phyloP scores from a whole-genome alignment of 2,329 filamentous ascomycete genomes.

The Botrytis pseudocinerea region DNA sequence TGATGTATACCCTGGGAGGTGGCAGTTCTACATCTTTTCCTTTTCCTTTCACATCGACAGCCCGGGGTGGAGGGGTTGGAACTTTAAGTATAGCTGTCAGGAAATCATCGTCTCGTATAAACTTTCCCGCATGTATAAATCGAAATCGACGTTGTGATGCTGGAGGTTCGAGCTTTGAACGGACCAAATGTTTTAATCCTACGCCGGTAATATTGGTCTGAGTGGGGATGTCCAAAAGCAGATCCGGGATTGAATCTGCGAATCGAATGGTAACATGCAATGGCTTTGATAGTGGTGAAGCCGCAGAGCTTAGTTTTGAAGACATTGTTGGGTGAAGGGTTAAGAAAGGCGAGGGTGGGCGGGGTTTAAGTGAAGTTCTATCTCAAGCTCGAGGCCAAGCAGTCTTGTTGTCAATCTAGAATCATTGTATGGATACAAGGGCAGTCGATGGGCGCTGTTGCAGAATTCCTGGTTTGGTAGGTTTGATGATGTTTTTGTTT shows the following conservation, averaged over 20 bases:
- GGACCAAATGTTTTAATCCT: slow-evolving; percentile 79
- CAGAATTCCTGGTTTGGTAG: too few species aligned
- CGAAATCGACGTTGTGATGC: slow-evolving; percentile 72
- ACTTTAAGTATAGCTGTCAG: slow-evolving; percentile 68
- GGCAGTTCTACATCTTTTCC: slow-evolving; percentile 63
- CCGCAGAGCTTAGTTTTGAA: slow-evolving; percentile 10
- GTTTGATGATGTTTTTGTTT: background rate
- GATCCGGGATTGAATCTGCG: slow-evolving; percentile 79
- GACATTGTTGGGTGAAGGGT: background rate
- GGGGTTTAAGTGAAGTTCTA: background rate
- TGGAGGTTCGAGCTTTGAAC: slow-evolving; percentile 63
- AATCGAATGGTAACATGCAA: slow-evolving; percentile 88
- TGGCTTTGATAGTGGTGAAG: slow-evolving; percentile 30
- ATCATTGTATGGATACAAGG: background rate
- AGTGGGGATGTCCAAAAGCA: slow-evolving; percentile 71
- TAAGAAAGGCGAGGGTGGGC: background rate
- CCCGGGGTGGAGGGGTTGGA: slow-evolving; percentile 52
- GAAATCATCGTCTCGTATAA: slow-evolving; percentile 72
- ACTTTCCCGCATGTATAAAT: slow-evolving; percentile 86
- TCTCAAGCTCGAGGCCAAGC: background rate
- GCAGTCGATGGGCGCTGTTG: background rate
- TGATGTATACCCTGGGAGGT: slow-evolving; percentile 72
- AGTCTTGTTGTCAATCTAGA: background rate
- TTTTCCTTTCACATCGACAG: slow-evolving; percentile 52
- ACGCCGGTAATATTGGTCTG: slow-evolving; percentile 72